These are phyloP conservation scores for Candida tibetensis DNA, from an alignment of 805 yeast species.

Conservation along the genomic window DNA sequence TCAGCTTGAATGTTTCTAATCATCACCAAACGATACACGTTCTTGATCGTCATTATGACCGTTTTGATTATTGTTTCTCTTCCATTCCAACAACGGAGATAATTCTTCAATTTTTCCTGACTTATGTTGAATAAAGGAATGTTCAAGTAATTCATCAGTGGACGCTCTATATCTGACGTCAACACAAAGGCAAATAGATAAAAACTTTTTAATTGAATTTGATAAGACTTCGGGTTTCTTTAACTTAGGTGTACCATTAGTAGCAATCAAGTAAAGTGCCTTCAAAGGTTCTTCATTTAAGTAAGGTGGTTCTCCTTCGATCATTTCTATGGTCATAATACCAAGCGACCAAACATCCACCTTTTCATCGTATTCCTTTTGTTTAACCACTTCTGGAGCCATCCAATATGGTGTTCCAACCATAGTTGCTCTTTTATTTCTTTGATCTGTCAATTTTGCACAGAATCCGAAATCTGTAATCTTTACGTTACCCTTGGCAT, in stretches of 20 bases:
- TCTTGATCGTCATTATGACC: slow-evolving; percentile 2
- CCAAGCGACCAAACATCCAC: slow-evolving; percentile 84
- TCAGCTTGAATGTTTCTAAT: not conserved
- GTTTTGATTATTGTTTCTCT: slow-evolving; percentile 15
- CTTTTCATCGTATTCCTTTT: slow-evolving; percentile 76
- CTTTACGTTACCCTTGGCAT: slow-evolving; percentile 42
- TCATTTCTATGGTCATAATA: slow-evolving; percentile 85
- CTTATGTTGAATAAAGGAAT: slow-evolving; percentile 60
- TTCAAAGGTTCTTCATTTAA: slow-evolving; percentile 75
- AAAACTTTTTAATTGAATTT: slow-evolving; percentile 75
- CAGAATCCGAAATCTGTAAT: slow-evolving; percentile 48
- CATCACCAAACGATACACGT: not conserved
- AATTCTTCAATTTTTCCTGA: slow-evolving; percentile 61
- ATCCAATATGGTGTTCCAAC: slow-evolving; percentile 90
- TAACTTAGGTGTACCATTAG: slow-evolving; percentile 77
- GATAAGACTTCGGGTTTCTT: slow-evolving; percentile 68
- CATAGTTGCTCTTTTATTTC: slow-evolving; percentile 77
- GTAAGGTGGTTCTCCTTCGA: slow-evolving; percentile 83
- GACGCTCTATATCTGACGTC: slow-evolving; percentile 90
- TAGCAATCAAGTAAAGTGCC: slow-evolving; percentile 73
- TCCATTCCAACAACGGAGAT: slow-evolving; percentile 57
- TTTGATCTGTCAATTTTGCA: slow-evolving; percentile 73
- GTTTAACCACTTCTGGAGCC: slow-evolving; percentile 85
- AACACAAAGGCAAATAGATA: slow-evolving; percentile 89
- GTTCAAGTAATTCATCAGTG: slow-evolving; percentile 82